A percentile compares a stretch with the other conserved stretches of the same genome.
phyloP scores from a whole-genome alignment of 2,329 filamentous ascomycete species.

The Fusarium citri region DNA sequence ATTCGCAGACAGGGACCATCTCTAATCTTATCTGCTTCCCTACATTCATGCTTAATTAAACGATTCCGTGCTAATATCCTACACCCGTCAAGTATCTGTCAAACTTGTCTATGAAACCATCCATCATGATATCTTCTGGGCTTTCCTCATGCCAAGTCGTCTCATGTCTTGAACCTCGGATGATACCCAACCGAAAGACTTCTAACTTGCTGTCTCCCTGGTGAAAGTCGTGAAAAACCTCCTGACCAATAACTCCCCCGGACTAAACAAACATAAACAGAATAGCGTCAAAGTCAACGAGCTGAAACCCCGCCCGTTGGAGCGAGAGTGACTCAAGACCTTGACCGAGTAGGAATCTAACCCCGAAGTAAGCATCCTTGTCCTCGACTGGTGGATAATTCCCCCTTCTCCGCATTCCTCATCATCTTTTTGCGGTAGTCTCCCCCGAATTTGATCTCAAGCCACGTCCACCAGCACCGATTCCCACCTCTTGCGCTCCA shows the following conservation, averaged over 20 bases:
- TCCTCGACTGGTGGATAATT: conserved; percentile 7
- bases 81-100: not conserved
- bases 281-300: not conserved
- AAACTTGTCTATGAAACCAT: not conserved
- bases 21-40: not conserved
- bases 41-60: not conserved
- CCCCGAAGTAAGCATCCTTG: not conserved
- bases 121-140: not conserved
- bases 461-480: not conserved
- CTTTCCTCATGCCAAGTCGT: not conserved
- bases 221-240: not conserved
- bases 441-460: not conserved
- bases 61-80: not conserved
- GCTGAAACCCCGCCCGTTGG: conserved; percentile 17
- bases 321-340: not conserved
- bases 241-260: not conserved
- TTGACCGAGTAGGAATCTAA: not conserved
- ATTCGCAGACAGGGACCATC: rapidly evolving
- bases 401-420: conserved; percentile 1
- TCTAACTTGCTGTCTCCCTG: not conserved
- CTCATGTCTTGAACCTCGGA: not conserved
- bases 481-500: conserved; percentile 11
- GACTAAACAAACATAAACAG: not conserved
- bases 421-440: not conserved
- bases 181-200: not conserved